A percentile compares a stretch with the other conserved stretches of the same genome.
Conservation (phyloP, 768 basidiomycete genomes). For the Mycena venus region DNA sequence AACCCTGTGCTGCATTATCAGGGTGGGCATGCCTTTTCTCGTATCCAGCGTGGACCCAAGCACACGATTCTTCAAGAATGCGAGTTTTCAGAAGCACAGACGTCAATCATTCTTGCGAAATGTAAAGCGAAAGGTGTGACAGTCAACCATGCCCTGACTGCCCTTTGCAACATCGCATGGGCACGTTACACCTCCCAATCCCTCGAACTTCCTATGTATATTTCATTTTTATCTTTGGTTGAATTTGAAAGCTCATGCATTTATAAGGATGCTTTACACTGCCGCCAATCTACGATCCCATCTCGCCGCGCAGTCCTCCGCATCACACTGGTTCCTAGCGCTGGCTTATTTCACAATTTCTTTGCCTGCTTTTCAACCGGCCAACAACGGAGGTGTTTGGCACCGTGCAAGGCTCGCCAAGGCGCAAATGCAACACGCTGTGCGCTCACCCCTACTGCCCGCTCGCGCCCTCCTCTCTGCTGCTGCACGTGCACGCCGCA, state of each 20-base stretch:
- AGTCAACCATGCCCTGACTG: conserved; percentile 71
- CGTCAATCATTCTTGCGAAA: conserved; percentile 63
- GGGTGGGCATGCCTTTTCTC: conserved; percentile 71
- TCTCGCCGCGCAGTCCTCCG: conserved; percentile 47
- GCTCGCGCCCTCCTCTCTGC: conserved; percentile 62
- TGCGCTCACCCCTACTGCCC: conserved; percentile 64
- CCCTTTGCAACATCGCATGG: conserved; percentile 73
- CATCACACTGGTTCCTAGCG: conserved; percentile 74
- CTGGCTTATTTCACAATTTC: conserved; percentile 77
- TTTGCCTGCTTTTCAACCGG: conserved; percentile 70
- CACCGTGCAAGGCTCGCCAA: conserved; percentile 67
- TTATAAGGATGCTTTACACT: conserved; percentile 80
- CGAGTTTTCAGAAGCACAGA: conserved; percentile 43
- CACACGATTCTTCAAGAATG: conserved; percentile 48
- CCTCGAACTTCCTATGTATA: conserved; percentile 43
- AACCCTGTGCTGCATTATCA: conserved; percentile 24
- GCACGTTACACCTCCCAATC: conserved; percentile 40
- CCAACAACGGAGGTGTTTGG: conserved; percentile 64
- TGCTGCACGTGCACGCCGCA: conserved; percentile 48
- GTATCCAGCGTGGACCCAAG: conserved; percentile 50
- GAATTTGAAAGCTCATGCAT: neutral
- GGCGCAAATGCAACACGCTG: conserved; percentile 61
- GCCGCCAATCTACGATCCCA: conserved; percentile 74
- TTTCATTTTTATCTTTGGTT: neutral
- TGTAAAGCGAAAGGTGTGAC: conserved; percentile 74